Base-by-base conservation (phyloP, 768 basidiomycete genomes). In the Pisolithus sp. region DNA sequence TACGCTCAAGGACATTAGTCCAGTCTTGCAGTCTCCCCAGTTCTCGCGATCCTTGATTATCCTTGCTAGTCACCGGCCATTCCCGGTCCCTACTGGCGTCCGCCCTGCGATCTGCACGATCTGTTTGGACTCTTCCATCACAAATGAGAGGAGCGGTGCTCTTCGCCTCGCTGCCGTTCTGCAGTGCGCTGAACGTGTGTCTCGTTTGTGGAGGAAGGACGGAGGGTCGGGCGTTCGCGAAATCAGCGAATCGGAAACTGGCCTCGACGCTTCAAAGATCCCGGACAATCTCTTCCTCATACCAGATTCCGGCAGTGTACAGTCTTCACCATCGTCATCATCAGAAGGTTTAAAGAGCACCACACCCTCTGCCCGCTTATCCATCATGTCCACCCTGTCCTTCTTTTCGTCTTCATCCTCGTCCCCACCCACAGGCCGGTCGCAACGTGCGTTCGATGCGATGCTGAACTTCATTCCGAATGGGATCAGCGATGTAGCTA, bases 141-240 rank as follows among this genome's bases (percentile, higher is more conserved):
- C 61, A 8, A 54, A 67, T 30, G 68, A 70, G 49, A 62, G 62
- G 28, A 57, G 58, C 12, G 67, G 68, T 18, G 67, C 71, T 3
- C 53, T 69, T 7, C 70, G 69, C 21, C 61, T 73, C 43, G 69
- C 68, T 8, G 62, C 64, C 39, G 58, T 68, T 2, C 58, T 74
- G 10, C 70, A 70, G n/a, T 72, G 71, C 68, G 73, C 71, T 1
- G 71, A 73, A 52, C 70, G 68, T 5, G 60, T 73, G 7, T 65
- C 65, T 4, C 63, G 68, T n/a, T 23, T 62, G 10, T 74, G 73
- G 73, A 61, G 71, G 4, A 62, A 62, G 38, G 47, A 60, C 23
- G 64, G 66, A 37, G 61, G 63, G n/a, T 56, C 53, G 21, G 68
- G 67, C 17, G 51, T 64, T 6, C 56, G 59, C 34, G 62, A 62